Conservation (phyloP, 108 stramenopile genomes). For the Pseudonitzschia pungens region DNA sequence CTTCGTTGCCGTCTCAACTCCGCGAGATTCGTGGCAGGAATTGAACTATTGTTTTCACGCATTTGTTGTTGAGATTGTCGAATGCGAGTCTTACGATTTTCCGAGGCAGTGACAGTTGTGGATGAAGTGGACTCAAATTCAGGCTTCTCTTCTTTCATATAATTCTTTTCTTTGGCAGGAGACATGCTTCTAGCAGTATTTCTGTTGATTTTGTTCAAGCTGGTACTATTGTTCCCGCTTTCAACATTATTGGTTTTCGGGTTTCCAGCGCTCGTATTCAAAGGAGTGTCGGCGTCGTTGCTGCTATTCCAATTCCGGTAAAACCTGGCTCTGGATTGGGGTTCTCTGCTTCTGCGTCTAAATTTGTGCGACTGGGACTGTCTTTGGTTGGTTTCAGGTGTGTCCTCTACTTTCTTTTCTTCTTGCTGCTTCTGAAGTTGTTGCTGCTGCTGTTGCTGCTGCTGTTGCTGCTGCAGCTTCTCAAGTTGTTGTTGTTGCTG, state of each 20-base stretch:
- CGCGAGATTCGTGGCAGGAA: constrained; percentile 4
- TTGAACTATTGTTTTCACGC: constrained; percentile 6
- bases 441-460: background rate
- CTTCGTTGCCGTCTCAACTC: constrained; percentile 37
- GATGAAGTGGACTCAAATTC: background rate
- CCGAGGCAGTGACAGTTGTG: constrained; percentile 22
- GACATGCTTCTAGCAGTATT: background rate
- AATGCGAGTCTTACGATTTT: constrained; percentile 32
- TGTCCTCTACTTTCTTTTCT: too few relatives aligned
- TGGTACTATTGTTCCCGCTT: background rate
- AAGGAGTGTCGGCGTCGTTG: background rate
- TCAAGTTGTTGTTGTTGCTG: background rate
- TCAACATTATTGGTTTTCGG: background rate
- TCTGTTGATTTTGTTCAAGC: background rate
- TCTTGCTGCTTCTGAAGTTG: too few relatives aligned
- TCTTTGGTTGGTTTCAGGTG: background rate
- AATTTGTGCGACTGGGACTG: background rate
- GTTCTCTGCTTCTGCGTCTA: background rate
- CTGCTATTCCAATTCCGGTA: background rate
- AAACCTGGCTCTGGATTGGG: background rate
- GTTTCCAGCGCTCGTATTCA: background rate
- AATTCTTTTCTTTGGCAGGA: background rate
- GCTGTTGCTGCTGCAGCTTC: background rate
- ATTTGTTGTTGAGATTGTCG: constrained; percentile 25
- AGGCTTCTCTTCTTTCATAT: background rate